Base-by-base conservation (phyloP, 768 basidiomycete genomes). In the Boletus speciosus region DNA sequence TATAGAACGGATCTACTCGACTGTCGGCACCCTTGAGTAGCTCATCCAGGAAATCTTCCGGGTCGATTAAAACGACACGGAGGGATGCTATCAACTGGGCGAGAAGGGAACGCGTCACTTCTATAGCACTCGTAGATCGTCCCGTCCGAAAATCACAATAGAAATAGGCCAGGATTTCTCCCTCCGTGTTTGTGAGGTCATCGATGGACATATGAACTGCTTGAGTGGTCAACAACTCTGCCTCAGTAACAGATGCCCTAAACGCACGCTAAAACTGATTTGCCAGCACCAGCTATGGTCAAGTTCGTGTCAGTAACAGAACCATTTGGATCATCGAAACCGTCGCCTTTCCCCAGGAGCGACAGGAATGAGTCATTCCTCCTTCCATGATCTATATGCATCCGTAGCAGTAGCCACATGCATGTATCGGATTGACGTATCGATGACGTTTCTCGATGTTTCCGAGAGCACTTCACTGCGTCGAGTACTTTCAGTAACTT, bases 111-210 rank as follows among this genome's bases (percentile, higher is more conserved):
- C 59, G 59, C 41, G 61, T 47, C 12, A 66, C 51, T 19, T 56
- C 59, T 1, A 61, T 35, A 7, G 56, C 49, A 9, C 49, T 51
- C 3, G 54, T 63, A 2, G 59, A 61, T 2, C 44, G 29, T 5
- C 8, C 21, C 1, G 27, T 42, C 6, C 51, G 51, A 37, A 68
- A 67, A 47, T 66, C 61, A 5, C 66, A 68, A 49, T 66, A 68
- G 42, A 67, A 66, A 23, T 51, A 63, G 0, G 27, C 51, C 19
- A 63, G 9, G 6, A 42, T 1, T 15, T 52, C 57, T 1, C 21
- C 29, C 5, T 19, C 47, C 11, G 14, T 27, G 23, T 31, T 6
- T 1, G 14, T 8, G 9, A 56, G 43, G 10, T 56, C 29, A 1
- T 50, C 4, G 10, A 40, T 27, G 2, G 11, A 44, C 32, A 19